A percentile compares a stretch with the other conserved stretches of the same genome.
These are phyloP conservation scores for Barnettozyma siamensis DNA, from an alignment of 805 yeast genomes.

Conservation along the genomic window DNA sequence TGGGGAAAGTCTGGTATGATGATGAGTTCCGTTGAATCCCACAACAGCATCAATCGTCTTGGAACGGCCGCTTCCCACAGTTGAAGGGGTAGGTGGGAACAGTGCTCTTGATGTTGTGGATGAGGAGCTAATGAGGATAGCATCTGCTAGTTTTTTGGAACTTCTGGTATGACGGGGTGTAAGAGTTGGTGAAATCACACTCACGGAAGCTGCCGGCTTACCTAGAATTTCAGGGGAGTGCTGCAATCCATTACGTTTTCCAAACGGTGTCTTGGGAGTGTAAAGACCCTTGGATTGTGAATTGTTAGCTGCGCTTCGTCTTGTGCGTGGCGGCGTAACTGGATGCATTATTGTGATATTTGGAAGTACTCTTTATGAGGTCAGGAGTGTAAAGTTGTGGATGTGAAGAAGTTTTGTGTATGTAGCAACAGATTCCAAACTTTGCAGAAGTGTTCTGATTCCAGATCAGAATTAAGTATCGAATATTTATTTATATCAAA, in stretches of 20 bases:
- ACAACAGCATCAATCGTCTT: slow-evolving; percentile 8
- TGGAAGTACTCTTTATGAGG: no score
- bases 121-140: slow-evolving; percentile 5
- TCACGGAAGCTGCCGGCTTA: slow-evolving; percentile 5
- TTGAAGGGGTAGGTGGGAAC: slow-evolving; percentile 27
- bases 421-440: no score
- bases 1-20: slow-evolving; percentile 7
- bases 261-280: slow-evolving; percentile 23
- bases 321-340: slow-evolving; percentile 20
- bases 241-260: slow-evolving; percentile 11
- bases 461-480: background rate
- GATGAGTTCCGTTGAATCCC: background rate
- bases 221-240: slow-evolving; percentile 9
- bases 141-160: slow-evolving; percentile 14
- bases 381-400: no score
- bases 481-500: no score
- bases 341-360: slow-evolving; percentile 15
- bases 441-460: background rate
- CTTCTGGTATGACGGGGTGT: slow-evolving; percentile 20
- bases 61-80: slow-evolving; percentile 24
- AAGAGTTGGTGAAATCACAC: slow-evolving; percentile 17
- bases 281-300: slow-evolving; percentile 11
- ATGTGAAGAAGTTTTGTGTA: no score
- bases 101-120: slow-evolving; percentile 16
- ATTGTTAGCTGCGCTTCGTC: slow-evolving; percentile 1